Evolutionary conservation across 2,329 filamentous ascomycete species (phyloP), one percentile per base, ranked within the genome.

Genomic region (Aspergillus fischeri): DNA sequence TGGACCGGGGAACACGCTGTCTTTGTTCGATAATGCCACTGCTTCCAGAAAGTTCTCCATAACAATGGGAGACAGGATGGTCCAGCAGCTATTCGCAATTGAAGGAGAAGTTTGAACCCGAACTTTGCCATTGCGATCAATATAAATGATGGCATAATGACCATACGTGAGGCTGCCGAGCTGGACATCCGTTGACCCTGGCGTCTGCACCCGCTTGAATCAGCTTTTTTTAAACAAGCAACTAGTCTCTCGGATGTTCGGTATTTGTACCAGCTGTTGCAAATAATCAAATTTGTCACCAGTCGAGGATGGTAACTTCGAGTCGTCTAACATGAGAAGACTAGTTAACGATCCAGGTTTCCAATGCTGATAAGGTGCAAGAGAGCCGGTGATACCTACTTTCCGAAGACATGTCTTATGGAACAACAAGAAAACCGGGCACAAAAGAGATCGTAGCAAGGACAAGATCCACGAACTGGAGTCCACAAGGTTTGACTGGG

Each of bases 81-180:
- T 56, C 28, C 71, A 63, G 24, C 64, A 66, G 41, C 63, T 69
- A 20, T 66, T 59, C 7, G 64, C 66, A 32, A 72, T 62, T 7
- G 70, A 72, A 1, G 62, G 62, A 10, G 70, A 72, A 9, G 69
- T 63, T 53, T 66, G 63, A 28, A 71, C 65, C 24, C 68, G 64
- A 11, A 72, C 63, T 50, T 71, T 69, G 5, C 69, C 70, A 51
- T 62, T 58, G 28, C 64, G 59, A 49, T 71, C 68, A 29, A 70
- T 65, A 45, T 71, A 72, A 27, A 72, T 69, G 17, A 72, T 58
- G 48, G 70, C 70, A 63, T 67, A 72, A 54, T 72, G 70, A 7
- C 63, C 56, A 53, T 62, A 70, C 3, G 57, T 56, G 53, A 64
- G 54, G 17, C 61, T 63, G 41, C 64, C 63, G 41, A 59, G 59